These are phyloP conservation scores for Penicillium nordicum DNA, from an alignment of 2,329 filamentous ascomycete genomes.

Conservation along the genomic window DNA sequence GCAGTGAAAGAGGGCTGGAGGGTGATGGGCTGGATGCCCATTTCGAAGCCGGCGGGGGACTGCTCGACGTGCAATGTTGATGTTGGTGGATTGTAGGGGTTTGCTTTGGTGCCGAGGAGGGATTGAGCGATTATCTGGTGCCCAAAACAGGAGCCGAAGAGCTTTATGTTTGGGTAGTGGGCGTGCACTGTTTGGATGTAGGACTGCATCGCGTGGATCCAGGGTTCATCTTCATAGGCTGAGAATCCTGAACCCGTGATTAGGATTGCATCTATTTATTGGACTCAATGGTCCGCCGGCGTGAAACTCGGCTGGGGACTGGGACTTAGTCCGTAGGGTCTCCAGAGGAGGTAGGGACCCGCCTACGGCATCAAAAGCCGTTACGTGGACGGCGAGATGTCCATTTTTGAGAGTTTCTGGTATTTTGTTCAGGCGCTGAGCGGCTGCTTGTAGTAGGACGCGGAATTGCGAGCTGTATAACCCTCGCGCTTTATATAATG, in stretches of 20 bases:
- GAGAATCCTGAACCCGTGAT: conserved; percentile 30
- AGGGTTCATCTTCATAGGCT: conserved; percentile 24
- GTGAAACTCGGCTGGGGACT: conserved; percentile 4
- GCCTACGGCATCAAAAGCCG: conserved; percentile 34
- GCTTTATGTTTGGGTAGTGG: conserved; percentile 26
- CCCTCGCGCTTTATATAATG: conserved; percentile 32
- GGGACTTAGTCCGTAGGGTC: conserved; percentile 19
- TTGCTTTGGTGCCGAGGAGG: conserved; percentile 14
- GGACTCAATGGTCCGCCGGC: conserved; percentile 7
- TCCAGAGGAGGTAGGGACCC: conserved; percentile 27
- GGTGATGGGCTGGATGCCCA: conserved; percentile 29
- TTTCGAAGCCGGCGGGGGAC: conserved; percentile 26
- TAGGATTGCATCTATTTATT: conserved; percentile 27
- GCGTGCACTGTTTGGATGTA: conserved; percentile 26
- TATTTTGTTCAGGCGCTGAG: conserved; percentile 24
- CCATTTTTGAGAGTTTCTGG: conserved; percentile 3
- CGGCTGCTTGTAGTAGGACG: conserved; percentile 30
- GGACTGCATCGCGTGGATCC: conserved; percentile 23
- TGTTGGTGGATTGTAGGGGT: neutral
- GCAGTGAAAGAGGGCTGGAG: conserved; percentile 21
- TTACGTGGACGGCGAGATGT: conserved; percentile 26
- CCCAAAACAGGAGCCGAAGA: conserved; percentile 36
- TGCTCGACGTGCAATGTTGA: conserved; percentile 21
- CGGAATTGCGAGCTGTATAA: conserved; percentile 39
- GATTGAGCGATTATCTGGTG: conserved; percentile 33